Evolutionary conservation across 1,139 yeast genomes (phyloP), one percentile per base, ranked within the genome.

Genomic region (Yamadazyma songkhlaensis): DNA sequence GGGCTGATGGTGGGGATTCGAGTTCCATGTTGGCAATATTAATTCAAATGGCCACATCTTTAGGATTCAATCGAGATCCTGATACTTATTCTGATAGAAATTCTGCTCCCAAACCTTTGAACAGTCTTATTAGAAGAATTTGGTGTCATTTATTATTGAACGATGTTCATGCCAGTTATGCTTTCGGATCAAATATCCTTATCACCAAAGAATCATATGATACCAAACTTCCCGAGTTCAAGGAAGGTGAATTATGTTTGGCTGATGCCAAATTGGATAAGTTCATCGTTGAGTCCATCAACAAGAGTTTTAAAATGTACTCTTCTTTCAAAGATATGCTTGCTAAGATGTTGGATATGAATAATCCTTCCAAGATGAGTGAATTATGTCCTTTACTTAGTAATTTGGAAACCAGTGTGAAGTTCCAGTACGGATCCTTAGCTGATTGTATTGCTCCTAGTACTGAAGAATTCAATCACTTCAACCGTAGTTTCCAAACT

Each of bases 61-160:
- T 76, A 34, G 81, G 81, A 0, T 50, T 74, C 25, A 64, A 75
- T 48, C 51, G 77, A 31, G 74, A 71, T 14, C 72, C 72, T 1
- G 63, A 59, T 26, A 54, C 49, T 30, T 53, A 58, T 37, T 36
- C 43, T 2, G 54, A 49, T 20, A 37, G 45, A 3, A 17, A 9
- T 6, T 40, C 46, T 11, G 14, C 17, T 5, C 60, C 57, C 43
- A 53, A 57, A 31, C 54, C 58, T 25, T 44, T 55, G 9, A 64
- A 71, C 36, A 67, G 67, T 44, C 46, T 71, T 9, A 63, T 67
- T 49, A 62, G 86, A 47, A 78, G 76, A 44, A 62, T 78, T 2
- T 81, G 85, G 85, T 69, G 67, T 46, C 64, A 65, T 36, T 54
- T 79, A 35, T 46, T 54, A 3, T 32, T 56, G 17, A 43, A 44